Percentiles rank a stretch among this genome's conserved stretches.
Conservation (phyloP, 768 basidiomycete species). For the Leucogyrophana mollusca region DNA sequence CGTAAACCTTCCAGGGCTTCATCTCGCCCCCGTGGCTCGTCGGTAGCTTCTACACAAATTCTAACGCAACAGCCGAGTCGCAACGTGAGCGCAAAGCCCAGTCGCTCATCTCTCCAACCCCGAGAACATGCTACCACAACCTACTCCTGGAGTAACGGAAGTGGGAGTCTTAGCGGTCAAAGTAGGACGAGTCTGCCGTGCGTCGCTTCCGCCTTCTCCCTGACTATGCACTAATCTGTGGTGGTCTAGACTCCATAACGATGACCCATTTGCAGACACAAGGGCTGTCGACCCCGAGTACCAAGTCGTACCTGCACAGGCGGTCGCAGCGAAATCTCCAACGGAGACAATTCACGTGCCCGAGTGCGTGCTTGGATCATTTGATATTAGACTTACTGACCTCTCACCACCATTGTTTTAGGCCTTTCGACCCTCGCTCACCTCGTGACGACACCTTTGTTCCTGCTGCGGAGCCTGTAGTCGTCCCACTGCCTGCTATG, state of each 20-base stretch:
- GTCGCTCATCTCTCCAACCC: slow-evolving; percentile 15
- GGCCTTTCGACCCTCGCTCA: slow-evolving; percentile 26
- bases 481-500: slow-evolving; percentile 30
- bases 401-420: neutral
- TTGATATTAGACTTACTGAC: neutral
- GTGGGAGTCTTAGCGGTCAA: slow-evolving; percentile 15
- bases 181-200: slow-evolving; percentile 16
- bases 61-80: slow-evolving; percentile 14
- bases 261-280: slow-evolving; percentile 28
- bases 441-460: slow-evolving; percentile 29
- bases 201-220: slow-evolving; percentile 5
- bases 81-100: slow-evolving; percentile 13
- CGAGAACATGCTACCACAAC: slow-evolving; percentile 31
- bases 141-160: slow-evolving; percentile 30
- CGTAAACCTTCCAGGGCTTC: slow-evolving; percentile 22
- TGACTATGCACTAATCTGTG: neutral
- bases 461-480: slow-evolving; percentile 21
- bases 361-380: slow-evolving; percentile 20
- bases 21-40: slow-evolving; percentile 21
- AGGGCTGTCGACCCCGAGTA: slow-evolving; percentile 10
- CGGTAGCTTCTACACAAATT: slow-evolving; percentile 23
- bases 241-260: slow-evolving; percentile 7
- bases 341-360: slow-evolving; percentile 28
- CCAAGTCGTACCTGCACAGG: slow-evolving; percentile 9
- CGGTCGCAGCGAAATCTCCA: slow-evolving; percentile 17